Evolutionary conservation across 441 rosid genomes (phyloP), one percentile per base, ranked within the genome.

Genomic region (Adansonia grandidieri): DNA sequence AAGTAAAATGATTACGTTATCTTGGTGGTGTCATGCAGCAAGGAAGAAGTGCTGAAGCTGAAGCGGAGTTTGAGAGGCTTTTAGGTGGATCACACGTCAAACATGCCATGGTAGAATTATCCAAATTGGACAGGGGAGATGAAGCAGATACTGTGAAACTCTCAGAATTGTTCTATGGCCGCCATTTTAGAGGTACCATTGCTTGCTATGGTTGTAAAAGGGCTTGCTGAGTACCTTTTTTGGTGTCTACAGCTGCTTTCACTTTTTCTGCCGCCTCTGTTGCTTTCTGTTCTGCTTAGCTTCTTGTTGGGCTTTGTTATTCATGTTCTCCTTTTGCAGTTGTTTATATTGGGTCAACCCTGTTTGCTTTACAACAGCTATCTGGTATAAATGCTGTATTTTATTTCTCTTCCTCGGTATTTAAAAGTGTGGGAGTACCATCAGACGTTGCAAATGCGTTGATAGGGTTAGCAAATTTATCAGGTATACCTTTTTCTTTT

Each of bases 331-430:
- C 90, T 92, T 93, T 95, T 93, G 97, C 98, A 95, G 98, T 95
- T 88, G 94, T 95, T 89, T 95, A 92, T 91, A 93, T 95, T 91
- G 99, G 99, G 80, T 91, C 99, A 88, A 88, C 98, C 91, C 99
- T 95, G 86, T 95, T 95, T 93, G 98, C 98, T 91, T 92, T 95
- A 90, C 99, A 95, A 95, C 98, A 95, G 94, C 98, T 95, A 84
- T 95, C 99, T 86, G 99, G 99, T 81, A 93, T 95, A 92, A 90
- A 91, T 81, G 96, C 97, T 80, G 94, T 91, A 67, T 93, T 93
- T 86, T 91, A 91, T 92, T 95, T 95, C 92, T 93, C 99, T 76
- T 92, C 98, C 64, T 86, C 99, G 77, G 98, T 96, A 81, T 96
- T 96, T 87, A 92, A 91, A 86, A 96, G 92, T 80, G 97, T 85